These are phyloP conservation scores for Rhodotorula sp. DNA, from an alignment of 1,284 basidiomycete species.

Conservation along the genomic window DNA sequence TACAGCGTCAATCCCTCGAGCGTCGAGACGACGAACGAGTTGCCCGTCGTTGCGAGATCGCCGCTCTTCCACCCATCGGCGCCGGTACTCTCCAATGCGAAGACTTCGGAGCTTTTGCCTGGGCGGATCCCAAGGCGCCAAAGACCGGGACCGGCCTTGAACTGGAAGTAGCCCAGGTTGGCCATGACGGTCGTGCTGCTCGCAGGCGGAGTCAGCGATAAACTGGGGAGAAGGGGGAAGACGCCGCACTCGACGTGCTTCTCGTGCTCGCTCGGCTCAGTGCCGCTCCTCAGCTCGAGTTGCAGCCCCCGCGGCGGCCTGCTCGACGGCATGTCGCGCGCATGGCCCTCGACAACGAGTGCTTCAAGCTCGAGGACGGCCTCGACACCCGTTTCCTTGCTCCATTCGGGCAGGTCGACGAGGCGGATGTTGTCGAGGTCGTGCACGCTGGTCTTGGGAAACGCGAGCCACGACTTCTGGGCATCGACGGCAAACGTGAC, in stretches of 20 bases:
- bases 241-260: conserved; percentile 57
- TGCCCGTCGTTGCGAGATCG: conserved; percentile 62
- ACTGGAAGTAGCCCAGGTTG: conserved; percentile 94
- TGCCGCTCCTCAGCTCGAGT: conserved; percentile 65
- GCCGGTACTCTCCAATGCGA: conserved; percentile 71
- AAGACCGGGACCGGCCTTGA: conserved; percentile 86
- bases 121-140: conserved; percentile 79
- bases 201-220: neutral
- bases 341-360: conserved; percentile 91
- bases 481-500: conserved; percentile 91
- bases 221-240: neutral
- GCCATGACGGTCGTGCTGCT: conserved; percentile 68
- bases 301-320: conserved; percentile 79
- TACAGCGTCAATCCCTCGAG: conserved; percentile 87
- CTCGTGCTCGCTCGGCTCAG: conserved; percentile 60
- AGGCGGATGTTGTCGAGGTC: conserved; percentile 96
- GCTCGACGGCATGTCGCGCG: conserved; percentile 65
- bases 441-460: conserved; percentile 81
- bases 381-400: conserved; percentile 60
- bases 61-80: conserved; percentile 76
- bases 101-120: conserved; percentile 72
- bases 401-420: conserved; percentile 59
- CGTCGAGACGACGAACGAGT: conserved; percentile 70
- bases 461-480: conserved; percentile 86
- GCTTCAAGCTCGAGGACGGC: conserved; percentile 85